phyloP scores from a whole-genome alignment of 306 rosid species.

The Purshia tridentata region DNA sequence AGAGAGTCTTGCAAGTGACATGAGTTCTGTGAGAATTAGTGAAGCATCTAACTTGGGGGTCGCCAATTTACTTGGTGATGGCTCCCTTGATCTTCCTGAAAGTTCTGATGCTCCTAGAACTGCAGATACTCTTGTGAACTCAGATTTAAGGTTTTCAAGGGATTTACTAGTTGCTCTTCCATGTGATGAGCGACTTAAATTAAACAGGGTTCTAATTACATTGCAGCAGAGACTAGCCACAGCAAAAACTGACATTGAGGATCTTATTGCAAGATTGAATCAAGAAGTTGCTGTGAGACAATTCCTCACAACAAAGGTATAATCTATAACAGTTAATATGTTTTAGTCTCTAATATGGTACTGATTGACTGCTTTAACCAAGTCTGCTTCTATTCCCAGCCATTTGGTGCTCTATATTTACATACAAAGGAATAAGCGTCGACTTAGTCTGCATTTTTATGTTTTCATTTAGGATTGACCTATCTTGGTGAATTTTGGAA shows the following conservation, averaged over 20 bases:
- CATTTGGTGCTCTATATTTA: background rate
- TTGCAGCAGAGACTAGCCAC: slow-evolving; percentile 62
- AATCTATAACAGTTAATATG: background rate
- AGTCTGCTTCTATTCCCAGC: slow-evolving; percentile 6
- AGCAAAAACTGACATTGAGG: slow-evolving; percentile 70
- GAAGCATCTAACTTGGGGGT: slow-evolving; percentile 37
- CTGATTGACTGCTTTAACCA: background rate
- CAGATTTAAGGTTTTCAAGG: slow-evolving; percentile 28
- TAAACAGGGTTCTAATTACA: slow-evolving; percentile 64
- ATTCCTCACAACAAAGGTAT: slow-evolving; percentile 77
- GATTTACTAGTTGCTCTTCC: slow-evolving; percentile 49
- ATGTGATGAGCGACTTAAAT: slow-evolving; percentile 49
- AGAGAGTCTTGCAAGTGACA: slow-evolving; percentile 58
- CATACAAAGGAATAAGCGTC: background rate
- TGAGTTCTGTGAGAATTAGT: slow-evolving; percentile 36
- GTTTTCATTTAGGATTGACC: background rate
- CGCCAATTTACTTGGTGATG: slow-evolving; percentile 32
- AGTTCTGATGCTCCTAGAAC: slow-evolving; percentile 38
- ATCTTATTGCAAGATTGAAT: slow-evolving; percentile 78
- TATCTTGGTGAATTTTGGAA: background rate
- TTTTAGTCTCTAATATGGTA: background rate
- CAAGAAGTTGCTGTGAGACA: slow-evolving; percentile 83
- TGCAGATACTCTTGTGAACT: slow-evolving; percentile 19
- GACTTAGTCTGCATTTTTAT: background rate
- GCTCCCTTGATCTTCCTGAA: slow-evolving; percentile 36